Evolutionary conservation across 1,139 yeast genomes (phyloP).

Genomic region (Protomyces pachydermus): DNA sequence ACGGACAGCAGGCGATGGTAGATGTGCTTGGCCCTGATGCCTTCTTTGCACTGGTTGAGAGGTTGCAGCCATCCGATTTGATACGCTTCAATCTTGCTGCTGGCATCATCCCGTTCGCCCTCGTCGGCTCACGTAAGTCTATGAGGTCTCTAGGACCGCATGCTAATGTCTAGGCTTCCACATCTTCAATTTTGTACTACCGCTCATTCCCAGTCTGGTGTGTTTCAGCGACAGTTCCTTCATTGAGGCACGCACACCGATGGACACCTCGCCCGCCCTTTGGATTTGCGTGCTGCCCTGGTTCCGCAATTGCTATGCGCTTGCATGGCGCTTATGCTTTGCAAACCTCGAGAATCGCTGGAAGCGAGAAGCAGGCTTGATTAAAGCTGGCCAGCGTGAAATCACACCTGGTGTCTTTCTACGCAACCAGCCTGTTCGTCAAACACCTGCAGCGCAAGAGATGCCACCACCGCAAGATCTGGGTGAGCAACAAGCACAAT

Average conservation of each 20-base stretch:
- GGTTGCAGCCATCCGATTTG: slow-evolving; percentile 13
- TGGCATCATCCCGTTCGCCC: slow-evolving; percentile 18
- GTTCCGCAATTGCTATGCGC: slow-evolving; percentile 13
- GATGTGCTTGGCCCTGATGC: slow-evolving; percentile 21
- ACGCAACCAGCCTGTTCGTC: slow-evolving; percentile 1
- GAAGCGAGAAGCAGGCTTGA: slow-evolving; percentile 19
- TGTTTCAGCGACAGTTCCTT: slow-evolving; percentile 24
- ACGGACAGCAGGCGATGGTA: slow-evolving; percentile 26
- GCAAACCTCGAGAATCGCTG: slow-evolving; percentile 12
- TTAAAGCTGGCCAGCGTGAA: background rate
- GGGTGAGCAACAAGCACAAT: background rate
- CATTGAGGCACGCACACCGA: slow-evolving; percentile 9
- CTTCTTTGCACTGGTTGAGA: slow-evolving; percentile 1
- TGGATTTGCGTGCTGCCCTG: slow-evolving; percentile 24
- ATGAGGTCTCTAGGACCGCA: background rate
- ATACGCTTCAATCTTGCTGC: slow-evolving; percentile 15
- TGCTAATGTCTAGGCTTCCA: slow-evolving; percentile 1
- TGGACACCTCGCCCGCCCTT: slow-evolving; percentile 15
- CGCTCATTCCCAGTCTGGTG: slow-evolving; percentile 22
- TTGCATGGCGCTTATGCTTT: slow-evolving; percentile 16
- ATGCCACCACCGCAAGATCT: background rate
- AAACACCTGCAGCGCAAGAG: background rate
- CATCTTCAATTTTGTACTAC: slow-evolving; percentile 21
- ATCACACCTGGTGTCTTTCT: slow-evolving; percentile 13
- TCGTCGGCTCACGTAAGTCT: slow-evolving; percentile 9